A percentile compares a stretch with the other conserved stretches of the same genome.
These are phyloP conservation scores for Silene conica DNA, from an alignment of 148 eudicot genomes.

Conservation along the genomic window DNA sequence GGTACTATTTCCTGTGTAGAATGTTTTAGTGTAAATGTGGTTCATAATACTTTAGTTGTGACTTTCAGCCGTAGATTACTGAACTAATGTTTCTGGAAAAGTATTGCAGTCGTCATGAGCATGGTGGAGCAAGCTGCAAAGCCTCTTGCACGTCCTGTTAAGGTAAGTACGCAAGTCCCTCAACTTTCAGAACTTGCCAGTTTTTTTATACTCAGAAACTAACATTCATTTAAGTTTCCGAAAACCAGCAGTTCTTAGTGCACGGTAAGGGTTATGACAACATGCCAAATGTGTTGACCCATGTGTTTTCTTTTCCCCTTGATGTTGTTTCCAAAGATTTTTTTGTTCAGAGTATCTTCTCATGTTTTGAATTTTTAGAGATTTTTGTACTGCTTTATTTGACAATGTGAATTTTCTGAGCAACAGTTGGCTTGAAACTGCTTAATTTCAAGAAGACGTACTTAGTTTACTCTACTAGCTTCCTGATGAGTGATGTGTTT, in stretches of 20 bases:
- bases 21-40: background rate
- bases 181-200: constrained; percentile 1
- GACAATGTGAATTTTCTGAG: background rate
- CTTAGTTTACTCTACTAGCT: constrained; percentile 1
- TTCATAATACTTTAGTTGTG: background rate
- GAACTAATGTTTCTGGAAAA: constrained; percentile 18
- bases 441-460: background rate
- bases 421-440: constrained; percentile 1
- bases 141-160: constrained; percentile 88
- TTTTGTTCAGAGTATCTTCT: background rate
- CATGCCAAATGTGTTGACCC: background rate
- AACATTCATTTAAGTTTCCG: background rate
- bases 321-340: background rate
- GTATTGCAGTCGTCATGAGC: constrained; percentile 79
- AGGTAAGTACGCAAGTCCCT: constrained; percentile 40
- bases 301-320: background rate
- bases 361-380: background rate
- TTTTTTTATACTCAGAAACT: background rate
- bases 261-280: background rate
- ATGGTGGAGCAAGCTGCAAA: constrained; percentile 96
- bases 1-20: constrained; percentile 36
- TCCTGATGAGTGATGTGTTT: constrained; percentile 10
- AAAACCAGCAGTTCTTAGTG: background rate
- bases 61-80: constrained; percentile 16
- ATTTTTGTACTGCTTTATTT: background rate